Evolutionary conservation across 2,329 filamentous ascomycete species (phyloP).

Genomic region (Aureobasidium namibiae): DNA sequence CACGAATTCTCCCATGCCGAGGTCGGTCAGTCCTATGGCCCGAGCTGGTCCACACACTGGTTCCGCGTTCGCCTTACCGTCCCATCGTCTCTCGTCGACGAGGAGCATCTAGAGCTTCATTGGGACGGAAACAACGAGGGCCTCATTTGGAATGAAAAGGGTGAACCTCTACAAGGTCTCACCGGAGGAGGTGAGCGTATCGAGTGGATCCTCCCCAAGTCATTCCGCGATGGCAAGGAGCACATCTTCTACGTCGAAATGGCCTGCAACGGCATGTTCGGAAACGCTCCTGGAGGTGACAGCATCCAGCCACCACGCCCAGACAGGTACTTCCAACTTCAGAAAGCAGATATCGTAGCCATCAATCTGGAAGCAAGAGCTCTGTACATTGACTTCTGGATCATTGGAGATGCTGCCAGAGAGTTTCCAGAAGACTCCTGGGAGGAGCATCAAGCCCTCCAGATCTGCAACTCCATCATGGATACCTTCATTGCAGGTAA

Average conservation of each 20-base stretch:
- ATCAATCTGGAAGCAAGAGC: constrained; percentile 79
- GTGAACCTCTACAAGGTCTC: constrained; percentile 82
- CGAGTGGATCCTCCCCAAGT: constrained; percentile 82
- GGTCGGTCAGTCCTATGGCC: constrained; percentile 75
- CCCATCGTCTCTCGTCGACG: constrained; percentile 61
- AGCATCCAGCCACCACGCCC: constrained; percentile 81
- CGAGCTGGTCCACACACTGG: constrained; percentile 97
- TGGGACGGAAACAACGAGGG: constrained; percentile 95
- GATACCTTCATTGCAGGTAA: constrained; percentile 78
- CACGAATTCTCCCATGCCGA: constrained; percentile 61
- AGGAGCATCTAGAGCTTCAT: constrained; percentile 83
- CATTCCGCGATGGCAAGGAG: constrained; percentile 74
- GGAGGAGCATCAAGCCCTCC: constrained; percentile 78
- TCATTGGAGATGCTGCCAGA: constrained; percentile 81
- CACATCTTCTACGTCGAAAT: constrained; percentile 95
- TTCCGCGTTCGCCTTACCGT: constrained; percentile 77
- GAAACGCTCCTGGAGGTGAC: constrained; percentile 77
- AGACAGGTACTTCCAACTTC: constrained; percentile 71
- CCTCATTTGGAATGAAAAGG: constrained; percentile 85
- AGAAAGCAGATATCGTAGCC: constrained; percentile 75
- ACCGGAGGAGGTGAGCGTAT: constrained; percentile 81
- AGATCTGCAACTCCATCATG: constrained; percentile 80
- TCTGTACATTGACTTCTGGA: constrained; percentile 89
- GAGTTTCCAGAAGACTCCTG: constrained; percentile 85
- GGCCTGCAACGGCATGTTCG: constrained; percentile 98